A percentile compares a stretch with the other conserved stretches of the same genome.
phyloP scores from a whole-genome alignment of 129 eudicot species.

The Escallonia rubra region DNA sequence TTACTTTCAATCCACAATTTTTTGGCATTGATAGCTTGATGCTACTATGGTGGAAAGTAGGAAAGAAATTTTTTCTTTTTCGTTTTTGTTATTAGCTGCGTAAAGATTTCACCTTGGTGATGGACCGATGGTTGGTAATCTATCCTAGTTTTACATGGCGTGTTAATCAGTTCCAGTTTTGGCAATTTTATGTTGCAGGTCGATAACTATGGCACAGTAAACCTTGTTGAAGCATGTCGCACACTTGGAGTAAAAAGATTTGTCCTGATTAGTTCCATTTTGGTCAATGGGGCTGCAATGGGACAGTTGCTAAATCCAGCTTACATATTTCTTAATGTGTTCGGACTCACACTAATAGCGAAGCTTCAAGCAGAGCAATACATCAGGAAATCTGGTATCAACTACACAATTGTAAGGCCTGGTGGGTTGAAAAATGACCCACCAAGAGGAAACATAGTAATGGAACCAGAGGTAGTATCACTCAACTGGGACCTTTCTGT shows the following conservation, averaged over 20 bases:
- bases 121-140: too few species aligned
- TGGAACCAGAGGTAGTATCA: slow-evolving; percentile 80
- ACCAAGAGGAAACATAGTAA: slow-evolving; percentile 79
- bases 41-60: too few species aligned
- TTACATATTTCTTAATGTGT: slow-evolving; percentile 67
- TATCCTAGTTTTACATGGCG: too few species aligned
- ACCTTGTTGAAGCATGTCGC: slow-evolving; percentile 88
- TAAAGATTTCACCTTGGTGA: too few species aligned
- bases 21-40: too few species aligned
- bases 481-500: neutral
- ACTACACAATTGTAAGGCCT: slow-evolving; percentile 87
- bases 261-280: slow-evolving; percentile 71
- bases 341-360: slow-evolving; percentile 75
- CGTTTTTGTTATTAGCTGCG: too few species aligned
- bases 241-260: slow-evolving; percentile 67
- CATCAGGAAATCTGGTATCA: slow-evolving; percentile 82
- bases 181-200: slow-evolving; percentile 46
- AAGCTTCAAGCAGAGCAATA: slow-evolving; percentile 83
- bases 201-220: slow-evolving; percentile 88
- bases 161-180: too few species aligned
- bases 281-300: slow-evolving; percentile 96
- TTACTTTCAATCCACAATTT: too few species aligned
- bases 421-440: slow-evolving; percentile 89
- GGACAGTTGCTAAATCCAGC: slow-evolving; percentile 90
- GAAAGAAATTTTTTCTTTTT: too few species aligned